Conservation (phyloP, 345 rosid genomes). For the Rhodomyrtus tomentosa region DNA sequence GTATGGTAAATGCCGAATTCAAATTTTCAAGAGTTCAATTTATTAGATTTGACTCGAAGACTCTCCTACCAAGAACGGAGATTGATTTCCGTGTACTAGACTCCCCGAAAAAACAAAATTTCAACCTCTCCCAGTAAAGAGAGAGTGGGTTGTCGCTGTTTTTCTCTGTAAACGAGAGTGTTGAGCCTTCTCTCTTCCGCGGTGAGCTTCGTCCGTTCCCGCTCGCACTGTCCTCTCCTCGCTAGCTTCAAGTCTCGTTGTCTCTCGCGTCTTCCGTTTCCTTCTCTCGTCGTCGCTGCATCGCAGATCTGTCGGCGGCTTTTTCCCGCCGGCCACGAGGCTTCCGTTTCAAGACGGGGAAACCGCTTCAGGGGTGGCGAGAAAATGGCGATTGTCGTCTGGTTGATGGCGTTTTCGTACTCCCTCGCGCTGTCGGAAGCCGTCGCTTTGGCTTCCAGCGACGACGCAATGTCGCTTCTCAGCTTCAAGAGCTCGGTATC, state of each 20-base stretch:
- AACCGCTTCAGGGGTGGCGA: background rate
- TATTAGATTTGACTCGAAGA: background rate
- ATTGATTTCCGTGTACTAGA: background rate
- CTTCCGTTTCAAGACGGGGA: background rate
- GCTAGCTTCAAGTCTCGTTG: background rate
- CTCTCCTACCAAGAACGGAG: background rate
- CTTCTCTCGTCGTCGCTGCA: background rate
- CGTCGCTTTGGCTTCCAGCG: background rate
- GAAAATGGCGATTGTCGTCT: constrained; percentile 3
- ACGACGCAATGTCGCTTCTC: constrained; percentile 31
- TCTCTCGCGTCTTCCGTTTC: background rate
- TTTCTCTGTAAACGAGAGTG: background rate
- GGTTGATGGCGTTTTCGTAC: constrained; percentile 1
- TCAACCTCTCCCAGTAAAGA: background rate
- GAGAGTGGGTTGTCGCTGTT: background rate
- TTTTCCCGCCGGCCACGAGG: background rate
- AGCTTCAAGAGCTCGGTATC: constrained; percentile 29
- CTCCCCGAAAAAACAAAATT: background rate
- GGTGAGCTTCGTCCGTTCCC: no score
- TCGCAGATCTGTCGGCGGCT: background rate
- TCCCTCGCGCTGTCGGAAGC: constrained; percentile 1
- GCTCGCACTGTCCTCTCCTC: no score
- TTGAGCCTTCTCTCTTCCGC: background rate
- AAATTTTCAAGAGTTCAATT: background rate
- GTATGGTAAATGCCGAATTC: background rate